phyloP scores from a whole-genome alignment of 306 rosid genomes.

The Dalbergia cochinchinensis region DNA sequence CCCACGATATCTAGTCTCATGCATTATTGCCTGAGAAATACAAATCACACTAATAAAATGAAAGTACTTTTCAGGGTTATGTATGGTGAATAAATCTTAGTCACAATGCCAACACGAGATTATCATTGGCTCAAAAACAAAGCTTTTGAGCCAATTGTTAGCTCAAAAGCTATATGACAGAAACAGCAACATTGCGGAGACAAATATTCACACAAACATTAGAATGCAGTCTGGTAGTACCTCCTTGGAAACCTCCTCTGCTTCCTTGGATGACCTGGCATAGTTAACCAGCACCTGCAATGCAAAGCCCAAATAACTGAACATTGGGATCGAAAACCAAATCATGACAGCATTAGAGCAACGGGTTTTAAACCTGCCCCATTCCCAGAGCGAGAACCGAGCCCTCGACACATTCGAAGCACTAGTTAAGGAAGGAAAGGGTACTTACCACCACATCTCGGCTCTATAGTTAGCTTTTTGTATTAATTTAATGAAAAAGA shows the following conservation, averaged over 20 bases:
- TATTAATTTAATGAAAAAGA: too few species aligned
- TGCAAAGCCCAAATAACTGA: slow-evolving; percentile 13
- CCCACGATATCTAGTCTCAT: background rate
- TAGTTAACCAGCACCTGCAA: slow-evolving; percentile 79
- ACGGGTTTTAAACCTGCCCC: too few species aligned
- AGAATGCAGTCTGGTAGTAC: slow-evolving; percentile 40
- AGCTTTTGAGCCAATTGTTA: too few species aligned
- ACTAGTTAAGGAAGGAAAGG: background rate
- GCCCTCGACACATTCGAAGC: too few species aligned
- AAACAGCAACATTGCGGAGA: background rate
- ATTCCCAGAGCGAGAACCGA: too few species aligned
- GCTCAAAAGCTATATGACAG: background rate
- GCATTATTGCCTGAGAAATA: background rate
- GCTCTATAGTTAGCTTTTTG: too few species aligned
- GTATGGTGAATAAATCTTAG: slow-evolving; percentile 1
- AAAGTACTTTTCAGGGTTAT: slow-evolving; percentile 19
- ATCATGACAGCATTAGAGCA: background rate
- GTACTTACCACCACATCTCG: background rate
- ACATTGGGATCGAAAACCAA: background rate
- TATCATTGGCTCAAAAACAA: slow-evolving; percentile 1
- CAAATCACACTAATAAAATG: background rate
- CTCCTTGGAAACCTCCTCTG: slow-evolving; percentile 78
- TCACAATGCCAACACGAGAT: slow-evolving; percentile 8
- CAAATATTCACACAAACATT: background rate
- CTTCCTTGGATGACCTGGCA: slow-evolving; percentile 81